A percentile compares a stretch with the other conserved stretches of the same genome.
Evolutionary conservation across 495 filamentous ascomycete genomes (phyloP).

Genomic region (Polyplosphaeria fusca): DNA sequence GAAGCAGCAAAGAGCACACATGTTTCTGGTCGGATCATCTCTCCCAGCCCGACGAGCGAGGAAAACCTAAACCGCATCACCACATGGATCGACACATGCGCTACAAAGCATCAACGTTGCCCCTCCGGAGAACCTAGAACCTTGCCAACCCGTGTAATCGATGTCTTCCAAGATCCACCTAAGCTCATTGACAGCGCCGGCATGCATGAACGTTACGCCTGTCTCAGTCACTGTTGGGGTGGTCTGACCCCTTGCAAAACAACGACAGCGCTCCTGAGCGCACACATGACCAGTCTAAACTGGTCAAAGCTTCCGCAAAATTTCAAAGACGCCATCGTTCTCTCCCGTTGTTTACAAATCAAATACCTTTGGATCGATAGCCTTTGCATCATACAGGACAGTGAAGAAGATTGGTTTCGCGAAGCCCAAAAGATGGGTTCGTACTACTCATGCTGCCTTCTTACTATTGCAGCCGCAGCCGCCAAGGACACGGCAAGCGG

Average conservation of each 20-base stretch:
- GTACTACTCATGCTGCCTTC: not conserved
- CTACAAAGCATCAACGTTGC: no score
- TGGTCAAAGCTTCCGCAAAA: not conserved
- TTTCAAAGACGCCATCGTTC: not conserved
- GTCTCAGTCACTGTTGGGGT: constrained; percentile 7
- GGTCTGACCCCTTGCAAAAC: not conserved
- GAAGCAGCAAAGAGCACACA: no score
- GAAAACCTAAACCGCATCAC: no score
- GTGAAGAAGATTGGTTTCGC: not conserved
- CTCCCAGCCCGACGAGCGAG: no score
- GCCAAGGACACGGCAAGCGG: not conserved
- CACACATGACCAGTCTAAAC: not conserved
- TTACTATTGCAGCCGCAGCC: not conserved
- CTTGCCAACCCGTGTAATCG: not conserved
- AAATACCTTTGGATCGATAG: constrained; percentile 8
- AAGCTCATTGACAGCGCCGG: not conserved
- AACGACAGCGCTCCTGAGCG: not conserved
- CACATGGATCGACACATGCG: no score
- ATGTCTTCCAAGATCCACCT: not conserved
- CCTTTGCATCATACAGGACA: constrained; percentile 5
- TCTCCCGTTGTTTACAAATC: not conserved
- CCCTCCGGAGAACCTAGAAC: not conserved
- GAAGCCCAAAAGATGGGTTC: constrained; percentile 1
- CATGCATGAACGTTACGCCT: not conserved
- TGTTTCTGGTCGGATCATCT: no score